These are phyloP conservation scores for Aspergillus sp. DNA, from an alignment of 2,329 filamentous ascomycete species.

Conservation along the genomic window DNA sequence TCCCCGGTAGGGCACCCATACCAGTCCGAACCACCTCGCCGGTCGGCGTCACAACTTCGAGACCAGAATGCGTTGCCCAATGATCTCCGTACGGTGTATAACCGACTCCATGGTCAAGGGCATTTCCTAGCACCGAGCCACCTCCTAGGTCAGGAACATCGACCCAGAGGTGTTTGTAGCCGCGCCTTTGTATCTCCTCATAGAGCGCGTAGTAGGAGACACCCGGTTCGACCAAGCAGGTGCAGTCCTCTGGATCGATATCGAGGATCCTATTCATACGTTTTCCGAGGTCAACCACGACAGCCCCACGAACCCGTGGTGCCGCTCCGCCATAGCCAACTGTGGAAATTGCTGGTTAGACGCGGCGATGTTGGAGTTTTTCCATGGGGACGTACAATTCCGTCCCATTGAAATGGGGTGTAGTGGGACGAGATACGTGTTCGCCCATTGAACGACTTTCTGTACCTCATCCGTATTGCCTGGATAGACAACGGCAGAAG, in stretches of 20 bases:
- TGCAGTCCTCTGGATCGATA: slow-evolving; percentile 48
- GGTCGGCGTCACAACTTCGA: slow-evolving; percentile 49
- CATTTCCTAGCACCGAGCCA: slow-evolving; percentile 50
- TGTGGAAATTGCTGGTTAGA: no score
- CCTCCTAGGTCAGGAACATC: slow-evolving; percentile 34
- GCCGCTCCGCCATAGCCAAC: neutral
- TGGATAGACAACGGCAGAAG: no score
- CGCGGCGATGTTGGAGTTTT: no score
- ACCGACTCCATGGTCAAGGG: slow-evolving; percentile 48
- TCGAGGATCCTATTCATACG: slow-evolving; percentile 54
- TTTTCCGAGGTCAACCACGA: neutral
- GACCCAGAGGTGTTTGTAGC: slow-evolving; percentile 28
- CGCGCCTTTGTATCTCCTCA: slow-evolving; percentile 34
- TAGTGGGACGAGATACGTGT: no score
- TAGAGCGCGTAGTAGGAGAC: slow-evolving; percentile 55
- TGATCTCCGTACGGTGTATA: slow-evolving; percentile 45
- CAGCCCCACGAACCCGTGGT: neutral
- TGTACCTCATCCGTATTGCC: no score
- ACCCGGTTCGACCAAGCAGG: slow-evolving; percentile 57
- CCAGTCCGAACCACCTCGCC: slow-evolving; percentile 49
- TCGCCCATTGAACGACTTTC: no score
- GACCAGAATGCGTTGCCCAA: slow-evolving; percentile 42
- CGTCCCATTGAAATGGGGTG: no score
- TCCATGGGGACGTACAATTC: no score
- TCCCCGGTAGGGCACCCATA: slow-evolving; percentile 40